These are phyloP conservation scores for Lipomyces sp. DNA, from an alignment of 805 yeast species.

Conservation along the genomic window DNA sequence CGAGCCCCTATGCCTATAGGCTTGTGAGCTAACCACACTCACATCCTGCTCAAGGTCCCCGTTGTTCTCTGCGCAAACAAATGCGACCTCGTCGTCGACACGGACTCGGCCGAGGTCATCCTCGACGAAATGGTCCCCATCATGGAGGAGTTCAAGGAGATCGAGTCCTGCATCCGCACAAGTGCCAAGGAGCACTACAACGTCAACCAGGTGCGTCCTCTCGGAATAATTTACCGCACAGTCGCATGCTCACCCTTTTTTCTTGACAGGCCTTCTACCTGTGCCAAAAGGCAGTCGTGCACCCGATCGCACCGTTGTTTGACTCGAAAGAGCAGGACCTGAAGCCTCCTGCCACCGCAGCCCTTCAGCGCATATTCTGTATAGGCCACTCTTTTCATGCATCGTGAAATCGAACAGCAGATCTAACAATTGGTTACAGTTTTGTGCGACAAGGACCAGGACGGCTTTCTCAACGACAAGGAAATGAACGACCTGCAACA, in stretches of 20 bases:
- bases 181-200: slow-evolving; percentile 82
- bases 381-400: background rate
- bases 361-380: slow-evolving; percentile 71
- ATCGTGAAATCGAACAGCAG: too few species aligned
- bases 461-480: slow-evolving; percentile 67
- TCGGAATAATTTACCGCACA: background rate
- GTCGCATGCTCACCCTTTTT: background rate
- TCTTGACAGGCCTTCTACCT: slow-evolving; percentile 62
- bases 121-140: slow-evolving; percentile 83
- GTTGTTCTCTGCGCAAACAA: slow-evolving; percentile 88
- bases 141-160: slow-evolving; percentile 85
- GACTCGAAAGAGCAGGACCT: slow-evolving; percentile 85
- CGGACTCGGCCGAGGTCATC: slow-evolving; percentile 48
- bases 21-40: background rate
- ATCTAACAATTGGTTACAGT: slow-evolving; percentile 32
- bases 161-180: slow-evolving; percentile 85
- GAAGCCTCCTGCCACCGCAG: slow-evolving; percentile 72
- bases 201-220: slow-evolving; percentile 57
- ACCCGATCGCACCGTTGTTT: slow-evolving; percentile 88
- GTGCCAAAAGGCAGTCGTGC: slow-evolving; percentile 89
- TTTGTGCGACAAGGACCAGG: slow-evolving; percentile 85
- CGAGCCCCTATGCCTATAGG: too few species aligned
- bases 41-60: slow-evolving; percentile 48
- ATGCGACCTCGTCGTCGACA: slow-evolving; percentile 47
- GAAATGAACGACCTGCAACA: slow-evolving; percentile 66